phyloP scores from a whole-genome alignment of 2,329 filamentous ascomycete species.

The Colletotrichum scovillei region DNA sequence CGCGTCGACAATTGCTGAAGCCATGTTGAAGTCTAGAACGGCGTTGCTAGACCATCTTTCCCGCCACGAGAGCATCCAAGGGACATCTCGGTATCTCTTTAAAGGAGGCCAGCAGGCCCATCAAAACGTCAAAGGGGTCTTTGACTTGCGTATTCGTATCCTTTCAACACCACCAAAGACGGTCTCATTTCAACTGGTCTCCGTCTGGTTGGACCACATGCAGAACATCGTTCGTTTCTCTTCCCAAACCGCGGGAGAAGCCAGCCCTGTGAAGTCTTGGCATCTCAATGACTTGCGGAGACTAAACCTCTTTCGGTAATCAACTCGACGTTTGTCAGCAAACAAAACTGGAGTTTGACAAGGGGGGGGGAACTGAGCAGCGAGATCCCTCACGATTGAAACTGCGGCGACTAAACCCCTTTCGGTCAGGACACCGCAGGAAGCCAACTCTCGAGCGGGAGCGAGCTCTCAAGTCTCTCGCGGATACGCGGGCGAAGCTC shows the following conservation, averaged over 20 bases:
- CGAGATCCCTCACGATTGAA: neutral
- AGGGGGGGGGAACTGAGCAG: neutral
- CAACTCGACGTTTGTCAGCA: neutral
- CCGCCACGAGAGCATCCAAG: neutral
- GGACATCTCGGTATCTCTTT: neutral
- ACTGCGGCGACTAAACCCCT: conserved; percentile 29
- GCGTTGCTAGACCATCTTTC: too few relatives aligned
- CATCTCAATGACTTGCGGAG: conserved; percentile 38
- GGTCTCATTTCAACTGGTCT: neutral
- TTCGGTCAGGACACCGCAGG: conserved; percentile 1
- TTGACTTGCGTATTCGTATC: neutral
- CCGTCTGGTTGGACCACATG: neutral
- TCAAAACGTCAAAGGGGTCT: neutral
- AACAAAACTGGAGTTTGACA: neutral
- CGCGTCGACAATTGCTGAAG: neutral
- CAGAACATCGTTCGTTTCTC: neutral
- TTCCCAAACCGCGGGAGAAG: neutral
- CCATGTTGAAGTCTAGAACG: neutral
- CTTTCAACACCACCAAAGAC: neutral
- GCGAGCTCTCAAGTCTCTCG: neutral
- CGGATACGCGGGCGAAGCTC: neutral
- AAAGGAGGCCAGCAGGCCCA: neutral
- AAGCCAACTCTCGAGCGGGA: neutral
- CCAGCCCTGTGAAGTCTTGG: conserved; percentile 13
- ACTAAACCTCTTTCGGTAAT: conserved; percentile 43